Base-by-base conservation (phyloP, 225 moss, liverwort and hornwort species). In the Pseudisothecium myosuroides region DNA sequence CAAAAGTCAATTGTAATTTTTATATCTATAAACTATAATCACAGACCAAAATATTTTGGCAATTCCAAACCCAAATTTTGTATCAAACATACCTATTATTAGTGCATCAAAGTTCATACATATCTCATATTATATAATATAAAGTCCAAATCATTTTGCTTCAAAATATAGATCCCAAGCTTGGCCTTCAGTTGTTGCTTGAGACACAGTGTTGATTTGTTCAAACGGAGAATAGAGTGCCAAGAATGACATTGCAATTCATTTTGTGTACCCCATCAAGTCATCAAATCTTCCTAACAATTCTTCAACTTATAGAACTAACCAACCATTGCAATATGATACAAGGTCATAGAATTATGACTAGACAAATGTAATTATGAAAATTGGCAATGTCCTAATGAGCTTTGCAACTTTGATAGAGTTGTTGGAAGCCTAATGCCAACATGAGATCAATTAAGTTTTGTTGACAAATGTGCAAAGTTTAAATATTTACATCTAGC, bases 341-440 rank as follows among this genome's bases (percentile, higher is more conserved):
- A 16, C 5, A 29, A 73, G 45, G 8, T 15, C 26, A 24, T 0
- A 26, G 4, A 41, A 24, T 24, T 65, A 27, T 14, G 3, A 71
- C 27, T 2, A 15, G 0, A 12, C 0, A 43, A 0, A 72, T 27
- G 41, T 5, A 60, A 60, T 31, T 45, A 0, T 47, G 2, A 31
- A 19, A 49, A 75, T 24, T 11, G 2, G 1, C 36, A 36, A 55
- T 78, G 10, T 24, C 10, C 37, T 55, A 17, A 27, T 17, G 11
- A 56, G 0, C 10, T 56, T 24, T 16, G 7, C 5, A 50, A 11
- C 5, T 79, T 50, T 50, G 34, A 34, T 13, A 18, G 12, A 56
- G 7, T 56, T n/a, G 18, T 79, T 54, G 37, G 9, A 22, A 76
- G 18, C 6, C 21, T 18, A 13, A 47, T 76, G 22, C 9, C 5